Percentiles rank a stretch among this genome's conserved stretches.
Conservation (phyloP, 768 basidiomycete genomes). For the Tylopilus felleus region DNA sequence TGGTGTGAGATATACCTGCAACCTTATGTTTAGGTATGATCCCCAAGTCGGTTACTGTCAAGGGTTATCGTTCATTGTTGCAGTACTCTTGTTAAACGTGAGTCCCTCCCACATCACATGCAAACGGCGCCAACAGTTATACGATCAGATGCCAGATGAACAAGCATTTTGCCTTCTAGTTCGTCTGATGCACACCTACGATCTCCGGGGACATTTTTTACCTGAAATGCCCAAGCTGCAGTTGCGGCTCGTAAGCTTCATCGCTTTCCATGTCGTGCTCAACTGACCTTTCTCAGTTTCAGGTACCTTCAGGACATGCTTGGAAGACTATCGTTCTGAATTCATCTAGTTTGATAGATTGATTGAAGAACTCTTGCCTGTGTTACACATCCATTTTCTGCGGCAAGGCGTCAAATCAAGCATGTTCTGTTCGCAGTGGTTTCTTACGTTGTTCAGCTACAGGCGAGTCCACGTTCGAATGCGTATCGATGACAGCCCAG, state of each 20-base stretch:
- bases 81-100: constrained; percentile 89
- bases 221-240: constrained; percentile 99
- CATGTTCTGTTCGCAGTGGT: constrained; percentile 99
- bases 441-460: constrained; percentile 95
- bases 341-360: constrained; percentile 80
- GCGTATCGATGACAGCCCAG: background rate
- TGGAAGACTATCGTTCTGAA: constrained; percentile 15
- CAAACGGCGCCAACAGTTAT: background rate
- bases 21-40: constrained; percentile 58
- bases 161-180: constrained; percentile 97
- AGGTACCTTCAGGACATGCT: constrained; percentile 40
- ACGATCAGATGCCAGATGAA: constrained; percentile 93
- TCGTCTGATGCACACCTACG: constrained; percentile 94
- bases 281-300: constrained; percentile 44
- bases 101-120: constrained; percentile 17
- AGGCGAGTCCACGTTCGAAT: constrained; percentile 46
- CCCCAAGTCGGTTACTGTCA: constrained; percentile 97
- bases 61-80: constrained; percentile 94
- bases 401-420: constrained; percentile 94
- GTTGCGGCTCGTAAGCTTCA: constrained; percentile 68
- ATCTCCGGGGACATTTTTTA: constrained; percentile 93
- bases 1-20: background rate
- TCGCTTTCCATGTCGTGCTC: background rate
- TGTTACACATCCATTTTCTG: constrained; percentile 89
- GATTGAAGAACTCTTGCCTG: constrained; percentile 88